These are phyloP conservation scores for Fraxinus paxiana DNA, from an alignment of 305 asterid genomes.

Conservation along the genomic window DNA sequence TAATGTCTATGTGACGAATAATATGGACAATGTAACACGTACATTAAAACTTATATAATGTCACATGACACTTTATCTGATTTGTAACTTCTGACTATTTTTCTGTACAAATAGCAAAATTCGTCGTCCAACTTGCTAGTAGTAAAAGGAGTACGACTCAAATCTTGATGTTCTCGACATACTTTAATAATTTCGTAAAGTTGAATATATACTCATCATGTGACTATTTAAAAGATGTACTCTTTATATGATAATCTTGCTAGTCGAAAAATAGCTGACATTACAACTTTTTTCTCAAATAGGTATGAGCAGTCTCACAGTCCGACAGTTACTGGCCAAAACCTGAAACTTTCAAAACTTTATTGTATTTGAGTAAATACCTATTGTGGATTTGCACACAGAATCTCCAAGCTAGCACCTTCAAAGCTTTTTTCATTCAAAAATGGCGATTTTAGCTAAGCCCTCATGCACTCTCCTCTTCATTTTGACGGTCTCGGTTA, in stretches of 20 bases:
- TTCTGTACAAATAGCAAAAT: too few relatives aligned
- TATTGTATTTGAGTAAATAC: not conserved
- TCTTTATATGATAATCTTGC: not conserved
- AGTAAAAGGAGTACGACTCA: not conserved
- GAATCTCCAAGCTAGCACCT: not conserved
- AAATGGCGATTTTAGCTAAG: constrained; percentile 36
- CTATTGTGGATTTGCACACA: not conserved
- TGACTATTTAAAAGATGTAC: not conserved
- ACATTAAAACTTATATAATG: not conserved
- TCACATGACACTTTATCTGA: not conserved
- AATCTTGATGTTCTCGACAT: not conserved
- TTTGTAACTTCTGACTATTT: too few relatives aligned
- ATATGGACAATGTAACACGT: not conserved
- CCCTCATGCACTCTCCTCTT: constrained; percentile 44
- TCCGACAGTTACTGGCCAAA: constrained; percentile 7
- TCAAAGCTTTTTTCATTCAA: constrained; percentile 2
- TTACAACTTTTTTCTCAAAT: not conserved
- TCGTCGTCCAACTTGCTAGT: not conserved
- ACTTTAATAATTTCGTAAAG: not conserved
- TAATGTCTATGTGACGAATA: too few relatives aligned
- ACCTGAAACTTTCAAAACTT: not conserved
- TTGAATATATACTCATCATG: not conserved
- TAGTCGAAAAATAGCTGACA: not conserved
- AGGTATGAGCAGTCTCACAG: not conserved
- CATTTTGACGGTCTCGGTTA: constrained; percentile 34